Evolutionary conservation across 495 filamentous ascomycete genomes (phyloP), one percentile per base, ranked within the genome.

Genomic region (Aspergillus taichungensis): DNA sequence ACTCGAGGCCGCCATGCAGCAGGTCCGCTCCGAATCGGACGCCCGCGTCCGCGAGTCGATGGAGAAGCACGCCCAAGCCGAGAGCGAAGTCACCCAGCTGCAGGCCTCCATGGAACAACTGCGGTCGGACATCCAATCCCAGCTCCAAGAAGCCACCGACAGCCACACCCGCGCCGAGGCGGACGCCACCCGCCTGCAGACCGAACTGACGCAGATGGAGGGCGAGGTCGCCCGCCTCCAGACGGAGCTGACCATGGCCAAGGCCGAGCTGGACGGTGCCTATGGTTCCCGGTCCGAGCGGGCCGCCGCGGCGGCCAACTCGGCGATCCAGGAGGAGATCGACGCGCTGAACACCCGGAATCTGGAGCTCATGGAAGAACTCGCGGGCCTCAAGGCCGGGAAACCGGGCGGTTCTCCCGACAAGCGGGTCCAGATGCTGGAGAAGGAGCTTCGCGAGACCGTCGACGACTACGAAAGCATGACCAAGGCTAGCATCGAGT

Each of bases 211-310:
- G 9, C 71, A 77, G 28, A 72, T 94, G 41, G 89, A 94, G 57
- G 75, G 79, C 51, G 87, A 92, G 62, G 74, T 95, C 46, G 85
- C 89, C 37, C 80, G 87, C 44, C 71, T 94, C 38, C 88, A 88
- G 45, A 97, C 90, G 32, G 92, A 97, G 57, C 71, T 94, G 46
- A 90, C 90, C 37, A 79, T 98, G 65, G 85, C 85, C 45, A 87
- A 85, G 61, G 92, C 92, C 5, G 92, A 98, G 68, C 83, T 97
- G 30, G 92, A 98, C 56, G 87, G 87, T 42, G 91, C 92, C 13
- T 94, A 95, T 57, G 92, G 88, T 27, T 78, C 78, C 8, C 72
- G 86, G 43, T 77, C 82, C 33, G 72, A 92, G 61, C 80, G 88
- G 14, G 88, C 87, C 5, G 85, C 85, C 0, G 83, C 88, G 57